Percentiles rank a stretch among this genome's conserved stretches.
These are phyloP conservation scores for Firmiana major DNA, from an alignment of 345 rosid genomes.

Conservation along the genomic window DNA sequence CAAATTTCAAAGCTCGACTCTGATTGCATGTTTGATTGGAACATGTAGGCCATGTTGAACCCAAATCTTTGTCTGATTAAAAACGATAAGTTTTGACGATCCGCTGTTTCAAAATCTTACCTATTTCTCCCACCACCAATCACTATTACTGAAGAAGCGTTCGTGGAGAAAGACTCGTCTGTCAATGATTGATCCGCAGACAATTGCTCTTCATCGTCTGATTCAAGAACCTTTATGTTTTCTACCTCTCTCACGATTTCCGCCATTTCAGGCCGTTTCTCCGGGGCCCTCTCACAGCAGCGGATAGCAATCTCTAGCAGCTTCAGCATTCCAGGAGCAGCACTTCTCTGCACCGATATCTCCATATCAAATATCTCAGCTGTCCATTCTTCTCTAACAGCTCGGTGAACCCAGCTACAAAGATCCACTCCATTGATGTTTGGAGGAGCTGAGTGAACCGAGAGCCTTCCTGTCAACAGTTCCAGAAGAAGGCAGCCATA, in stretches of 20 bases:
- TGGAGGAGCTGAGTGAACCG: constrained; percentile 38
- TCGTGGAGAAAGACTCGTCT: constrained; percentile 29
- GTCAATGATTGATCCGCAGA: constrained; percentile 31
- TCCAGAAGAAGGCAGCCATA: constrained; percentile 51
- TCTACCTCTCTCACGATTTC: constrained; percentile 35
- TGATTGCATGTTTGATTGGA: background rate
- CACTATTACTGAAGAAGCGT: background rate
- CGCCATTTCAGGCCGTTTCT: constrained; percentile 46
- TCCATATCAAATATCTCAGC: constrained; percentile 53
- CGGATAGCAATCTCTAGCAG: constrained; percentile 41
- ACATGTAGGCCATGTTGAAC: background rate
- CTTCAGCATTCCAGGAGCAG: constrained; percentile 35
- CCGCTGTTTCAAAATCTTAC: background rate
- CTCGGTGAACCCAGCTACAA: constrained; percentile 48
- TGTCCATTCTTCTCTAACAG: constrained; percentile 64
- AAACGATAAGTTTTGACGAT: background rate
- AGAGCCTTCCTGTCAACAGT: constrained; percentile 40
- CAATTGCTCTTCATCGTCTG: constrained; percentile 23
- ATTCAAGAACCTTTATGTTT: constrained; percentile 18
- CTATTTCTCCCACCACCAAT: background rate
- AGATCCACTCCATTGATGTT: constrained; percentile 49
- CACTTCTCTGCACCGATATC: constrained; percentile 35
- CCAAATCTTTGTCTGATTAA: background rate
- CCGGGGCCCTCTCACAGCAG: constrained; percentile 44
- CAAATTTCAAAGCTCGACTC: background rate